A percentile compares a stretch with the other conserved stretches of the same genome.
phyloP scores from a whole-genome alignment of 352 stramenopile species.

The Phytophthora colocasiae region DNA sequence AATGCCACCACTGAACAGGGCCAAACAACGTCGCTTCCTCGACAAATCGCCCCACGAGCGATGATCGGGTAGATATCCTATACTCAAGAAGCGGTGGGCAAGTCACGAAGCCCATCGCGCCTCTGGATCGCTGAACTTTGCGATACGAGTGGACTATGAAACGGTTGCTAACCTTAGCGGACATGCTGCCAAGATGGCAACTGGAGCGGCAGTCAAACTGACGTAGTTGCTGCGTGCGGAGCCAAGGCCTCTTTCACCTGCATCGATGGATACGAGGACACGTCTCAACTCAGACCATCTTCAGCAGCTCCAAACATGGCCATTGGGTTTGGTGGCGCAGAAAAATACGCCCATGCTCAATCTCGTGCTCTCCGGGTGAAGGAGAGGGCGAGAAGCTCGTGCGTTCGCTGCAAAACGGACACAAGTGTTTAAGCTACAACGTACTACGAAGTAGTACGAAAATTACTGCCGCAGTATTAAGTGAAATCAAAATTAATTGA shows the following conservation, averaged over 20 bases:
- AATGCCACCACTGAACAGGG: conserved; percentile 47
- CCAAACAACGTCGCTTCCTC: conserved; percentile 56
- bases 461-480: conserved; percentile 18
- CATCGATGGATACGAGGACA: neutral
- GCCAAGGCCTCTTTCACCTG: neutral
- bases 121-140: too few relatives aligned
- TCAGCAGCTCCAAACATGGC: neutral
- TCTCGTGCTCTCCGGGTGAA: conserved; percentile 28
- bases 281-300: neutral
- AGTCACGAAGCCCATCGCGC: neutral
- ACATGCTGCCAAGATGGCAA: conserved; percentile 1
- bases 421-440: conserved; percentile 20
- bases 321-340: conserved; percentile 8
- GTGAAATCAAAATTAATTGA: conserved; percentile 7
- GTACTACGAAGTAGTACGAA: neutral
- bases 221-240: neutral
- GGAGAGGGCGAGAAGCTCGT: conserved; percentile 13
- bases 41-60: conserved; percentile 48
- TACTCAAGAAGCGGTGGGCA: conserved; percentile 15
- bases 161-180: neutral
- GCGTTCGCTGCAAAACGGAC: conserved; percentile 7
- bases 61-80: conserved; percentile 31
- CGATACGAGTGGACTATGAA: neutral
- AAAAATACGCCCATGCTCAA: conserved; percentile 22
- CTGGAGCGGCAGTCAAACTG: neutral